A percentile compares a stretch with the other conserved stretches of the same genome.
These are phyloP conservation scores for Neonectria ditissima DNA, from an alignment of 2,329 filamentous ascomycete genomes.

Conservation along the genomic window DNA sequence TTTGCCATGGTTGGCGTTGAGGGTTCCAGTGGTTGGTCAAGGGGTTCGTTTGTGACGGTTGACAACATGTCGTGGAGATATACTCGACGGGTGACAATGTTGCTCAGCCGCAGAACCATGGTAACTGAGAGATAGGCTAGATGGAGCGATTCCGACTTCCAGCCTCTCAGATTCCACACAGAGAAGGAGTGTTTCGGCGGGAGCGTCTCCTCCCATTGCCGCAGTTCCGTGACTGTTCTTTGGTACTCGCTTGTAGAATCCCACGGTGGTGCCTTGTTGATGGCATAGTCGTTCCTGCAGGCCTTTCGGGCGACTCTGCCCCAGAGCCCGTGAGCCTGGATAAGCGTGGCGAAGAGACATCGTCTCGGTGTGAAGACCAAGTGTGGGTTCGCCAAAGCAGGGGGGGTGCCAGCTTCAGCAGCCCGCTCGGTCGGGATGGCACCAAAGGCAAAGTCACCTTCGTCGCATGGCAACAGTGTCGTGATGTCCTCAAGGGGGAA, in stretches of 20 bases:
- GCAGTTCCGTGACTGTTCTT: conserved; percentile 35
- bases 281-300: conserved; percentile 28
- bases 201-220: conserved; percentile 46
- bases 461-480: conserved; percentile 50
- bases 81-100: conserved; percentile 51
- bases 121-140: conserved; percentile 51
- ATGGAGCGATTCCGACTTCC: conserved; percentile 49
- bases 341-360: conserved; percentile 53
- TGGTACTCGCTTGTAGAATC: conserved; percentile 43
- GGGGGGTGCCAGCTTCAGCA: conserved; percentile 48
- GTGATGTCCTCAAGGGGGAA: conserved; percentile 53
- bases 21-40: conserved; percentile 20
- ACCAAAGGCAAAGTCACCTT: conserved; percentile 54
- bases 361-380: conserved; percentile 39
- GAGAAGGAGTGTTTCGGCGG: conserved; percentile 50
- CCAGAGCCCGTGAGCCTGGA: conserved; percentile 54
- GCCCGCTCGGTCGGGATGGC: conserved; percentile 44
- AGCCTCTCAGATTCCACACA: conserved; percentile 52
- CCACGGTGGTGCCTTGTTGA: conserved; percentile 39
- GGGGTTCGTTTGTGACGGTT: conserved; percentile 16
- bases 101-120: conserved; percentile 52
- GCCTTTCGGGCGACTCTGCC: conserved; percentile 50
- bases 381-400: conserved; percentile 43
- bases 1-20: conserved; percentile 32
- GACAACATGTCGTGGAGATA: conserved; percentile 49